Base-by-base conservation (phyloP, 495 filamentous ascomycete species). In the Friedmanniomyces simplex region DNA sequence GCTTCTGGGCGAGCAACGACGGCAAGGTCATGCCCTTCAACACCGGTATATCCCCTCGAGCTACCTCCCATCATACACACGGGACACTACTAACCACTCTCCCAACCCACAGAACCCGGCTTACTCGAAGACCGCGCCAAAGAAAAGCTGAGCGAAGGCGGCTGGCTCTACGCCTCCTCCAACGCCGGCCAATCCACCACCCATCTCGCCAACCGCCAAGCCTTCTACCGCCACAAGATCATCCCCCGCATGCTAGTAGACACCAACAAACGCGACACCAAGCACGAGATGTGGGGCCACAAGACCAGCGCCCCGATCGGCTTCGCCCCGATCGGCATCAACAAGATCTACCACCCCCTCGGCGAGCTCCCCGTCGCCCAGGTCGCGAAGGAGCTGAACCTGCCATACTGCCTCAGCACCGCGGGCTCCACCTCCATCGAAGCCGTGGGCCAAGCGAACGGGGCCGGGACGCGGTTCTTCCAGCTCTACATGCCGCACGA, bases 401-500 rank as follows among this genome's bases (percentile, higher is more conserved):
- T 83, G 5, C 71, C 77, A 7, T 81, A 82, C 64, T 80, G 75
- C 51, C 74, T 82, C 68, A 61, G 55, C 36, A 81, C 83, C 0
- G 83, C 83, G 0, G 81, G 80, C 18, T 52, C 43, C 10, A 50
- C 81, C 73, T 63, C 75, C 0, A 84, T 86, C 51, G 82, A 85
- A 61, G 72, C 74, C 30, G 82, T 85, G 0, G 81, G 68, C 2
- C 65, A 66, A 12, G 82, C 81, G 20, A 85, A 84, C 54, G 78
- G 72, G 5, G 56, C 63, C 2, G 68, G 67, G 11, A 73, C 75
- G 0, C 68, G 81, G 0, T 86, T 81, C 64, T 86, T 73, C 64
- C 83, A 87, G 65, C 71, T 87, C 0, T 87, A 86, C 67, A 77
- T 77, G 76, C 77, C 77, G 24, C 80, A 82, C 34, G 82, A 86